Percentiles rank a stretch among this genome's conserved stretches.
These are phyloP conservation scores for Prunus salicina DNA, from an alignment of 306 rosid genomes.

Conservation along the genomic window DNA sequence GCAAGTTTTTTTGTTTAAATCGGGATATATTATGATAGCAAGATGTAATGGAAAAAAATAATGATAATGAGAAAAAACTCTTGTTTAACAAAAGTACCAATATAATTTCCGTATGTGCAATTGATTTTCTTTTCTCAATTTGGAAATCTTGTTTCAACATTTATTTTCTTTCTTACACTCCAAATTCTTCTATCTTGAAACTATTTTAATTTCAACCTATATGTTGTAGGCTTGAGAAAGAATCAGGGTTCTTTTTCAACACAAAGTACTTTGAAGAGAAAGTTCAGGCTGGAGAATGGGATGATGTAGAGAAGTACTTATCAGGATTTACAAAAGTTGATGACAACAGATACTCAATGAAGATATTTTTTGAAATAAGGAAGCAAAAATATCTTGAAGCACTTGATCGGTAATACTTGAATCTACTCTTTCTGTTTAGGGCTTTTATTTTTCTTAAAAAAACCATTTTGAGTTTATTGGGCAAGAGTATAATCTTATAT, in stretches of 20 bases:
- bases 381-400: conserved; percentile 96
- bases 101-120: background rate
- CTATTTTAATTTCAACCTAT: background rate
- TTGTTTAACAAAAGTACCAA: background rate
- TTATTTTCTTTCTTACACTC: background rate
- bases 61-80: background rate
- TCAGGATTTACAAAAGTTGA: conserved; percentile 82
- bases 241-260: conserved; percentile 88
- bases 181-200: background rate
- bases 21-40: background rate
- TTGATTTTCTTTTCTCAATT: background rate
- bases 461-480: conserved; percentile 4
- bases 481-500: conserved; percentile 16
- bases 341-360: conserved; percentile 89
- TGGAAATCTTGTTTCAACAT: background rate
- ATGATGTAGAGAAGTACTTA: conserved; percentile 83
- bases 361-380: conserved; percentile 83
- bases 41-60: background rate
- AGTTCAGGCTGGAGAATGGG: conserved; percentile 91
- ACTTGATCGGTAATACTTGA: conserved; percentile 68
- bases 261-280: conserved; percentile 87
- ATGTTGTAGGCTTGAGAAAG: conserved; percentile 72
- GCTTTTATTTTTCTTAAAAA: background rate
- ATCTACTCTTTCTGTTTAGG: conserved; percentile 4
- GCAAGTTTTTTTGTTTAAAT: background rate